A percentile compares a stretch with the other conserved stretches of the same genome.
phyloP scores from a whole-genome alignment of 2,329 filamentous ascomycete species.

The Ophiostoma perfectum region DNA sequence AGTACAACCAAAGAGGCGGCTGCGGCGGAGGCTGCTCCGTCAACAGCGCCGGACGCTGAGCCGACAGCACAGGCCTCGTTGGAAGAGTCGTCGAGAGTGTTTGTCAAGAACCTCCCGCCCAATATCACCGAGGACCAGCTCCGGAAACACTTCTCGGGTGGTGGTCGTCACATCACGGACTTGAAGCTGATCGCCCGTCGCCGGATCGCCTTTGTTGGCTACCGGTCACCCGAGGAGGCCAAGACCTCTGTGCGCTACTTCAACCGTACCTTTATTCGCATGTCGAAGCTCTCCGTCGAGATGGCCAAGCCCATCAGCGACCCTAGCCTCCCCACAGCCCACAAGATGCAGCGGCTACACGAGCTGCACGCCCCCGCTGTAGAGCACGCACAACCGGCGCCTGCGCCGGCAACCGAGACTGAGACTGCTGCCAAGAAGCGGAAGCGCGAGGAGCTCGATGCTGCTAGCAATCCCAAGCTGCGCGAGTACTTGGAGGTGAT shows the following conservation, averaged over 20 bases:
- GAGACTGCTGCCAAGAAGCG: constrained; percentile 53
- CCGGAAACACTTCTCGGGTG: constrained; percentile 75
- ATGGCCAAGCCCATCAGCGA: constrained; percentile 65
- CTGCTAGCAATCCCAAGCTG: constrained; percentile 69
- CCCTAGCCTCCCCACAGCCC: constrained; percentile 34
- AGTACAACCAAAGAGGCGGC: constrained; percentile 13
- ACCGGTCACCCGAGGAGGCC: constrained; percentile 76
- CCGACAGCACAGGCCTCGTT: neutral
- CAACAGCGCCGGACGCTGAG: constrained; percentile 10
- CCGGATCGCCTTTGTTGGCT: constrained; percentile 93
- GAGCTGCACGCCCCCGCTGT: constrained; percentile 13
- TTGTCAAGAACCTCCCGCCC: constrained; percentile 80
- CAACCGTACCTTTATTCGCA: constrained; percentile 89
- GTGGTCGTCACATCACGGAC: constrained; percentile 75
- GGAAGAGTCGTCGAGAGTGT: constrained; percentile 59
- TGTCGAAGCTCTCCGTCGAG: constrained; percentile 90
- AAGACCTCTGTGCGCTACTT: constrained; percentile 85
- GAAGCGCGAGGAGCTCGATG: constrained; percentile 52
- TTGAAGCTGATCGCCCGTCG: constrained; percentile 84
- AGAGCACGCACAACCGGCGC: neutral
- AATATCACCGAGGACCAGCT: constrained; percentile 80
- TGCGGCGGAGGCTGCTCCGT: neutral
- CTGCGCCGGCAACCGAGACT: constrained; percentile 30
- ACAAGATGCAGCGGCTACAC: constrained; percentile 22
- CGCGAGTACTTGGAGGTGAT: constrained; percentile 83